A percentile compares a stretch with the other conserved stretches of the same genome.
These are phyloP conservation scores for Marchantia paleacea DNA, from an alignment of 225 moss, liverwort and hornwort species.

Conservation along the genomic window DNA sequence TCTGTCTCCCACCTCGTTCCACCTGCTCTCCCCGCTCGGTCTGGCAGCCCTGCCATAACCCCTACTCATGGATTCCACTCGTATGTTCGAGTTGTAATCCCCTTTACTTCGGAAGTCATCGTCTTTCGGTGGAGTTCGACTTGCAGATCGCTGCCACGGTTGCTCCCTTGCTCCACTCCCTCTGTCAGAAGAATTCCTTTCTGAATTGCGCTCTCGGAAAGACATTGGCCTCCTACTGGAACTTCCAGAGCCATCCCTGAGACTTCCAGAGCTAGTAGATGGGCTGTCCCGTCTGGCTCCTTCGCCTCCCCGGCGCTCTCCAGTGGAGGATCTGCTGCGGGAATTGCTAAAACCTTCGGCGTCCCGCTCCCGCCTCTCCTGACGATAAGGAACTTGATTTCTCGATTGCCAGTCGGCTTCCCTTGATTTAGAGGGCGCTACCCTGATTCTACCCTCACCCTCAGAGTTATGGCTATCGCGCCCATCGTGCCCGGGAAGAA, in stretches of 20 bases:
- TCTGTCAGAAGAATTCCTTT: conserved; percentile 16
- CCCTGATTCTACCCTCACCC: not conserved
- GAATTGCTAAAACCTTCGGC: not conserved
- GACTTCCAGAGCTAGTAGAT: conserved; percentile 4
- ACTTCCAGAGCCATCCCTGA: not conserved
- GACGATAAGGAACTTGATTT: not conserved
- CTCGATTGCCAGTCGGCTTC: not conserved
- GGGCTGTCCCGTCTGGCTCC: not conserved
- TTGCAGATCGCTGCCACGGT: conserved; percentile 22
- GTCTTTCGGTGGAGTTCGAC: conserved; percentile 6
- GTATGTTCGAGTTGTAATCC: not conserved
- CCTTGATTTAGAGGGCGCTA: not conserved
- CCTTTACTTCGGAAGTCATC: not conserved
- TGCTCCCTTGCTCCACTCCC: conserved; percentile 9
- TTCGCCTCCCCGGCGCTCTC: conserved; percentile 6
- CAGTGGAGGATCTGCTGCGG: not conserved
- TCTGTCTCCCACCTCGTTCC: not conserved
- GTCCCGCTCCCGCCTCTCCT: not conserved
- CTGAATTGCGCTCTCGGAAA: conserved; percentile 22
- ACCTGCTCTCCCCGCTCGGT: not conserved
- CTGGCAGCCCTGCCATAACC: conserved; percentile 4
- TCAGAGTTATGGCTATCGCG: not conserved
- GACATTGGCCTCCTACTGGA: conserved; percentile 21
- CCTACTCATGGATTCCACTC: conserved; percentile 7
- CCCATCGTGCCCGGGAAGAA: not conserved